These are phyloP conservation scores for Lentinula edodes DNA, from an alignment of 768 basidiomycete species.

Conservation along the genomic window DNA sequence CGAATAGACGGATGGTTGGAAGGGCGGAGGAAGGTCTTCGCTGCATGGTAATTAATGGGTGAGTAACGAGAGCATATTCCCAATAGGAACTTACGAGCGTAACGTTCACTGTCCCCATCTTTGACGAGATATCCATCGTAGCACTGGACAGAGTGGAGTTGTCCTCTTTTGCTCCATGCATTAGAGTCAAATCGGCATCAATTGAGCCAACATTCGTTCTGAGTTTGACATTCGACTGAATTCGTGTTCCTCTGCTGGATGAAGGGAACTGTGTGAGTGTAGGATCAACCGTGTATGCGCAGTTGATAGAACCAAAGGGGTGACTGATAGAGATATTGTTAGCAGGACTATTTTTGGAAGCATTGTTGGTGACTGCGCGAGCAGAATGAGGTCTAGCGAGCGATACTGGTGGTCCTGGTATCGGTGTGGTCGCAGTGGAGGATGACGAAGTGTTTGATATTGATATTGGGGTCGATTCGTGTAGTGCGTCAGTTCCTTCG, in stretches of 20 bases:
- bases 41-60: background rate
- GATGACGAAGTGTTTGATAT: background rate
- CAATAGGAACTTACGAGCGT: background rate
- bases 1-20: background rate
- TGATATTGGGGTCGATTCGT: background rate
- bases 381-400: background rate
- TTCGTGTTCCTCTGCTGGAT: background rate
- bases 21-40: background rate
- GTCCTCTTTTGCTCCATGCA: background rate
- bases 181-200: background rate
- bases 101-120: background rate
- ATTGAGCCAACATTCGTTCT: background rate
- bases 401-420: background rate
- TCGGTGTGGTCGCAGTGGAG: background rate
- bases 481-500: background rate
- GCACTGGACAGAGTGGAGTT: background rate
- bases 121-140: background rate
- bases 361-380: background rate
- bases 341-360: background rate
- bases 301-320: background rate
- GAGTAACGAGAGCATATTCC: too few species aligned
- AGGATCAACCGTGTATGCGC: background rate
- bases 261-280: background rate
- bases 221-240: background rate
- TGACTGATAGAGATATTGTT: background rate